phyloP scores from a whole-genome alignment of 306 rosid species.

The Cucurbita maxima region DNA sequence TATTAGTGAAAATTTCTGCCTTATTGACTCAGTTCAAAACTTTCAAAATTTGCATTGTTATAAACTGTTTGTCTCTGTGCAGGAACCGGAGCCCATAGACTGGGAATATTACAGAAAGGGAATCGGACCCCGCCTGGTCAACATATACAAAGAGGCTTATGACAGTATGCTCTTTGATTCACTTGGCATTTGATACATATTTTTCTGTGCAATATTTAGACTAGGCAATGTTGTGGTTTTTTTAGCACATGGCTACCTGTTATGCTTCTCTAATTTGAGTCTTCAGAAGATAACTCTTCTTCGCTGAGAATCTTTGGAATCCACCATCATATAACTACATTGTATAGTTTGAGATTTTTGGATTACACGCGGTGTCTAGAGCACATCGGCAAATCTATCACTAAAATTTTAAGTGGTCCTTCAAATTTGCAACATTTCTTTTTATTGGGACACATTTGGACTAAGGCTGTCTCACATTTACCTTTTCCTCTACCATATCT shows the following conservation, averaged over 20 bases:
- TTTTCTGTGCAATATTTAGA: neutral
- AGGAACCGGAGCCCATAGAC: conserved; percentile 98
- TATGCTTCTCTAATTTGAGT: neutral
- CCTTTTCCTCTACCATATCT: neutral
- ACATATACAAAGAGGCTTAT: conserved; percentile 92
- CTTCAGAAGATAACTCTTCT: neutral
- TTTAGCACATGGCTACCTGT: neutral
- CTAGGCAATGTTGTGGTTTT: neutral
- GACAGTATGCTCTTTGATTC: conserved; percentile 52
- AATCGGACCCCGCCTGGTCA: conserved; percentile 88
- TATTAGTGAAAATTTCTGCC: neutral
- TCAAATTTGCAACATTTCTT: neutral
- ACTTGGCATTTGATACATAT: neutral
- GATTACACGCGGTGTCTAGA: neutral
- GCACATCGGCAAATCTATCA: neutral
- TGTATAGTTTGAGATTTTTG: neutral
- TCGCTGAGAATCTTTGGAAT: no score
- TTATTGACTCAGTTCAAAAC: neutral
- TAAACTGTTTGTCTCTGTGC: conserved; percentile 15
- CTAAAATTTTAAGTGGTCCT: neutral
- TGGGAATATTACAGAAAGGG: conserved; percentile 96
- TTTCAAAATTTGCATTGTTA: neutral
- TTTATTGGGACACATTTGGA: neutral
- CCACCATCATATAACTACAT: neutral
- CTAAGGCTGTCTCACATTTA: neutral